Evolutionary conservation across 2,329 filamentous ascomycete species (phyloP).

Genomic region (Fusarium chaquense): DNA sequence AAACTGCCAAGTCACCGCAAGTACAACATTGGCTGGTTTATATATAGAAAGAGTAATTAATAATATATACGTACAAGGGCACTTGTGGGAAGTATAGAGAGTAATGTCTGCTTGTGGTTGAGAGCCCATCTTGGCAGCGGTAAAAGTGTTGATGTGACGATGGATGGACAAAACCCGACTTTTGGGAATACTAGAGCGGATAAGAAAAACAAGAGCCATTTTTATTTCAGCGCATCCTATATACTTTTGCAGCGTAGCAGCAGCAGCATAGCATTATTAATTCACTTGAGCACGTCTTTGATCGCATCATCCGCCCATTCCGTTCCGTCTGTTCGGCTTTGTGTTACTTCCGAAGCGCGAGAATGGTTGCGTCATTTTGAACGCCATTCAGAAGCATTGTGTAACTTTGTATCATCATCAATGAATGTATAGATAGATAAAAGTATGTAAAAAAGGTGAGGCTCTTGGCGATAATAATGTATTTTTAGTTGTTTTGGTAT

Average conservation of each 20-base stretch:
- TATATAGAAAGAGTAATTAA: background rate
- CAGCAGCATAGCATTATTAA: conserved; percentile 29
- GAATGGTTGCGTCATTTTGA: conserved; percentile 20
- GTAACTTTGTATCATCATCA: background rate
- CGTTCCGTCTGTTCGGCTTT: conserved; percentile 11
- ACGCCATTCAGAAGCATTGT: background rate
- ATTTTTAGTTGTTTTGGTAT: background rate
- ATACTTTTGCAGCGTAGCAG: background rate
- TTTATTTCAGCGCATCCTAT: background rate
- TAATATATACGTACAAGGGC: conserved; percentile 65
- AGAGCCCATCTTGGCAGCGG: conserved; percentile 33
- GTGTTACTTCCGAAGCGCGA: conserved; percentile 18
- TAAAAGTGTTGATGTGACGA: conserved; percentile 7
- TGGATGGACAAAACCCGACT: background rate
- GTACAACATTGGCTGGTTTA: background rate
- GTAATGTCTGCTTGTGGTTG: conserved; percentile 59
- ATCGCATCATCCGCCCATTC: conserved; percentile 8
- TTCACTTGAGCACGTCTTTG: conserved; percentile 11
- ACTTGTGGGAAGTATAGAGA: conserved; percentile 77
- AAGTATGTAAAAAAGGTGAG: background rate
- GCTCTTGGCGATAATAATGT: background rate
- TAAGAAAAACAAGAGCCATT: background rate
- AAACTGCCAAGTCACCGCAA: background rate
- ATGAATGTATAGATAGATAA: background rate
- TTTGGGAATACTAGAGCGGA: background rate